phyloP scores from a whole-genome alignment of 805 yeast species.

The Sugiyamaella smithiae region DNA sequence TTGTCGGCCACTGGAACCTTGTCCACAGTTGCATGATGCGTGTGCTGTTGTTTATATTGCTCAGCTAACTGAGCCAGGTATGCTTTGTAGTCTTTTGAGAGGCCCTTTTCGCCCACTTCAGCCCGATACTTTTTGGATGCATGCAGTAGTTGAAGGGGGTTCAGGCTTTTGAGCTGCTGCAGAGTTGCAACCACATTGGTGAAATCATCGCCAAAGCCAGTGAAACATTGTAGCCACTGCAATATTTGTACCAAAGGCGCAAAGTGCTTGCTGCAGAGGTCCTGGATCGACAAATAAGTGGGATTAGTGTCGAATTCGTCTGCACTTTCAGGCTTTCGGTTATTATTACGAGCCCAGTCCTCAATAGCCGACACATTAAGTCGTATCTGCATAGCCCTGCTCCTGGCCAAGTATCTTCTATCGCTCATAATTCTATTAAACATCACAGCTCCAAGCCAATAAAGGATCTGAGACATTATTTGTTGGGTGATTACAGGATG shows the following conservation, averaged over 20 bases:
- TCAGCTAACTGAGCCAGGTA: constrained; percentile 39
- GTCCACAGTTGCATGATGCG: constrained; percentile 23
- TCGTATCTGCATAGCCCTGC: constrained; percentile 85
- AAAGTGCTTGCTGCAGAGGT: constrained; percentile 63
- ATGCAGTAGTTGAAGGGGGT: constrained; percentile 67
- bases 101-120: constrained; percentile 74
- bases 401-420: constrained; percentile 70
- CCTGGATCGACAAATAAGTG: constrained; percentile 56
- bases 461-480: constrained; percentile 70
- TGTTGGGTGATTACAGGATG: constrained; percentile 77
- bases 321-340: constrained; percentile 44
- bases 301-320: constrained; percentile 30
- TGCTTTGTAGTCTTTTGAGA: constrained; percentile 52
- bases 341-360: constrained; percentile 85
- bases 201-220: constrained; percentile 57
- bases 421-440: constrained; percentile 71
- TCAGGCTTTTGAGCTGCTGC: constrained; percentile 62
- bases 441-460: constrained; percentile 68
- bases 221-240: constrained; percentile 88
- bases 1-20: constrained; percentile 7
- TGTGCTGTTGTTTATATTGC: constrained; percentile 28
- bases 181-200: constrained; percentile 39
- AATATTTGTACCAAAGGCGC: constrained; percentile 73
- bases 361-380: constrained; percentile 82
- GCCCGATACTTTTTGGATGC: constrained; percentile 74